Percentiles rank a stretch among this genome's conserved stretches.
Conservation (phyloP, 495 filamentous ascomycete species). For the Xylaria curta region DNA sequence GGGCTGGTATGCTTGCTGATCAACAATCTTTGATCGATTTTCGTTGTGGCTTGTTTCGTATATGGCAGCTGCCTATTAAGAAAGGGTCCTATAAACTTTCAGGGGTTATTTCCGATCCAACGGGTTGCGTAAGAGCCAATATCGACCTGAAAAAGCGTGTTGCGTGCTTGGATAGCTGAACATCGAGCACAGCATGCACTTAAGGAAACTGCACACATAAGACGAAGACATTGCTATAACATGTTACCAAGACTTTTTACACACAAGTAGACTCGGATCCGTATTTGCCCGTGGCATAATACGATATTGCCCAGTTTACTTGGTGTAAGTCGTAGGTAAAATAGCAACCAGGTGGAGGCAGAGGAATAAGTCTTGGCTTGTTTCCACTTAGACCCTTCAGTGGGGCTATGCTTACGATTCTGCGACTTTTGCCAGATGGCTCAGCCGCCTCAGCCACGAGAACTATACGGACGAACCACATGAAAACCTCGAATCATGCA, state of each 20-base stretch:
- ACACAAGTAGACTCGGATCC: neutral
- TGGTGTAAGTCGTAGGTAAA: neutral
- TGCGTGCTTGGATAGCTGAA: neutral
- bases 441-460: conserved; percentile 25
- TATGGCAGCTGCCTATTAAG: conserved; percentile 1
- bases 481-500: neutral
- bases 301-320: neutral
- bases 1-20: neutral
- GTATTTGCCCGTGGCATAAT: neutral
- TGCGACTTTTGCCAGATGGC: neutral
- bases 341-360: neutral
- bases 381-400: conserved; percentile 1
- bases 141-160: neutral
- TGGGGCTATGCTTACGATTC: conserved; percentile 11
- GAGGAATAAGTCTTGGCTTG: neutral
- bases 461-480: neutral
- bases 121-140: neutral
- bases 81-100: neutral
- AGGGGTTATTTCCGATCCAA: neutral
- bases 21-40: neutral
- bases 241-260: neutral
- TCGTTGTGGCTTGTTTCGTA: conserved; percentile 3
- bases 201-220: too few relatives aligned
- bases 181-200: neutral
- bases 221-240: neutral